phyloP scores from a whole-genome alignment of 352 stramenopile species.

The Discostella stelligera region DNA sequence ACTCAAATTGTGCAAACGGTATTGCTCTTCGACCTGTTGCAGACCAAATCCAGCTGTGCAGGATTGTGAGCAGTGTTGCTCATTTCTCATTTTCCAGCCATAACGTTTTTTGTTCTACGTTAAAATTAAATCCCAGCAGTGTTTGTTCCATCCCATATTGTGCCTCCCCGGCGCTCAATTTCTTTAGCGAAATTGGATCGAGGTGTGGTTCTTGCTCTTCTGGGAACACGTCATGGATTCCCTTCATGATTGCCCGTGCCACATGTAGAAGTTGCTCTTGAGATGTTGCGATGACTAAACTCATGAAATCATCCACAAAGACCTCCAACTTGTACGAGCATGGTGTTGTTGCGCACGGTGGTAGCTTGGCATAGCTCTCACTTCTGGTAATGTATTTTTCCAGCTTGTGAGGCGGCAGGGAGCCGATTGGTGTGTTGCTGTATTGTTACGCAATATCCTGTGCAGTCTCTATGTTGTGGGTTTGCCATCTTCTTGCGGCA shows the following conservation, averaged over 20 bases:
- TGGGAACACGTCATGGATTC: too few species aligned
- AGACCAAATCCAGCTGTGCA: not conserved
- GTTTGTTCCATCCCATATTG: too few species aligned
- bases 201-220: too few species aligned
- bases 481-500: slow-evolving; percentile 11
- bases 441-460: not conserved
- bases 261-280: too few species aligned
- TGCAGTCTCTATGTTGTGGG: not conserved
- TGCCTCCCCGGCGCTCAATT: slow-evolving; percentile 2
- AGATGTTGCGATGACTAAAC: too few species aligned
- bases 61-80: not conserved
- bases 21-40: too few species aligned
- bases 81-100: slow-evolving; percentile 1
- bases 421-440: not conserved
- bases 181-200: slow-evolving; percentile 9
- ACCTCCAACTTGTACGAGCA: too few species aligned
- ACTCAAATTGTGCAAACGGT: slow-evolving; percentile 3
- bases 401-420: not conserved
- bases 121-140: not conserved
- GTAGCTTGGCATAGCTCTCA: too few species aligned
- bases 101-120: not conserved
- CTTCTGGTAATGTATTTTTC: not conserved
- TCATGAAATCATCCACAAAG: too few species aligned
- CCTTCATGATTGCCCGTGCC: too few species aligned
- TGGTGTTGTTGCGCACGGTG: too few species aligned